A percentile compares a stretch with the other conserved stretches of the same genome.
phyloP scores from a whole-genome alignment of 257 asterid genomes.

The Striga asiatica region DNA sequence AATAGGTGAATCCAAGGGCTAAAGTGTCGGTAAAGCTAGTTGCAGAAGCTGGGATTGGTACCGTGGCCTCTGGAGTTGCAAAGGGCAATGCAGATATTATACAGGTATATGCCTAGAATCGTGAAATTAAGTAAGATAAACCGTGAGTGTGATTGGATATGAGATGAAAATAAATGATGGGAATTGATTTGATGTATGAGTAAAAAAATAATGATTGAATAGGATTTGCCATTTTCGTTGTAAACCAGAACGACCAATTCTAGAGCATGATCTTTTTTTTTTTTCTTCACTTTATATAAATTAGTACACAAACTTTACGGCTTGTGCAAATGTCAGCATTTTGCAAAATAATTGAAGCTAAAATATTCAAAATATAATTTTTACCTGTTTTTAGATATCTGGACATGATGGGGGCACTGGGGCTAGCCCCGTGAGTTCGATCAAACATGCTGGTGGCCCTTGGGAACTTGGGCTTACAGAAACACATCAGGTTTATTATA shows the following conservation, averaged over 20 bases:
- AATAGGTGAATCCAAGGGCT: conserved; percentile 92
- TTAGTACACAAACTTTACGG: too few species aligned
- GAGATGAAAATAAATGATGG: too few species aligned
- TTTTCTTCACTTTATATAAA: too few species aligned
- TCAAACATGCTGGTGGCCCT: conserved; percentile 99
- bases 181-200: too few species aligned
- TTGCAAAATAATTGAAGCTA: not conserved
- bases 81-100: conserved; percentile 98
- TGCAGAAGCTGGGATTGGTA: conserved; percentile 99
- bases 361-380: conserved; percentile 9
- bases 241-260: too few species aligned
- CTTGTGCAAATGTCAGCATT: not conserved
- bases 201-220: too few species aligned
- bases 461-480: conserved; percentile 99
- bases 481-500: conserved; percentile 74
- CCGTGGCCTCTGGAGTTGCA: conserved; percentile 99
- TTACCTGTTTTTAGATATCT: conserved; percentile 52
- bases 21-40: conserved; percentile 97
- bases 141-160: too few species aligned
- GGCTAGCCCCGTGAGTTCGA: conserved; percentile 98
- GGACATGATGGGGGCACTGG: conserved; percentile 99
- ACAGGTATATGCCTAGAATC: conserved; percentile 51
- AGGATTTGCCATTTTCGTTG: too few species aligned
- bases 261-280: too few species aligned
- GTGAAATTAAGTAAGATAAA: too few species aligned